phyloP scores from a whole-genome alignment of 495 filamentous ascomycete species.

The Neurospora sp. region DNA sequence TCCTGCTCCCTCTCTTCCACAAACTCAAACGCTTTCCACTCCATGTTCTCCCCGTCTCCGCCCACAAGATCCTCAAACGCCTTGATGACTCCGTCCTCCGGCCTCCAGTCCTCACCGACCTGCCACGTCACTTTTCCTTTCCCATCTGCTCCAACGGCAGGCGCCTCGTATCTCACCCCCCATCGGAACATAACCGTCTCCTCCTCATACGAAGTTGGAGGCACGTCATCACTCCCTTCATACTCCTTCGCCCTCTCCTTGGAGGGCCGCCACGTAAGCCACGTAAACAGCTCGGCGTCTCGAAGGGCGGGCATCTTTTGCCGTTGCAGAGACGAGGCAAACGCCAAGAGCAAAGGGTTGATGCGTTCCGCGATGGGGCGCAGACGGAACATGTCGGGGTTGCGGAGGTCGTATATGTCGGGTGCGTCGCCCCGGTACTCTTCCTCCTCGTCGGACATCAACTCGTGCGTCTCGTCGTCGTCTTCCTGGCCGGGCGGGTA shows the following conservation, averaged over 20 bases:
- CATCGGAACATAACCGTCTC: constrained; percentile 4
- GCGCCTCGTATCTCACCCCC: constrained; percentile 7
- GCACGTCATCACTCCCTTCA: constrained; percentile 2
- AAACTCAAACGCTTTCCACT: background rate
- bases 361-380: constrained; percentile 13
- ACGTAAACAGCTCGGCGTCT: constrained; percentile 16
- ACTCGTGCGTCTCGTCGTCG: constrained; percentile 12
- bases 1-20: background rate
- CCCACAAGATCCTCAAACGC: constrained; percentile 8
- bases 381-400: constrained; percentile 19
- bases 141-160: background rate
- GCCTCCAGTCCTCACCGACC: constrained; percentile 8
- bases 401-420: constrained; percentile 3
- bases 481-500: constrained; percentile 19
- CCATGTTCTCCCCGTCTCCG: constrained; percentile 2
- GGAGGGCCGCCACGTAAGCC: constrained; percentile 15
- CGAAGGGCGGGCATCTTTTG: constrained; percentile 7
- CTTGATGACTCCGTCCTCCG: background rate
- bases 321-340: constrained; percentile 8
- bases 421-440: background rate
- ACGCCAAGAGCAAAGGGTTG: constrained; percentile 16
- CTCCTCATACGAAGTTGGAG: background rate
- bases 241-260: constrained; percentile 6
- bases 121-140: constrained; percentile 11
- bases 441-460: constrained; percentile 16